Base-by-base conservation (phyloP, 2,329 filamentous ascomycete species). In the Harringtonia lauricola region DNA sequence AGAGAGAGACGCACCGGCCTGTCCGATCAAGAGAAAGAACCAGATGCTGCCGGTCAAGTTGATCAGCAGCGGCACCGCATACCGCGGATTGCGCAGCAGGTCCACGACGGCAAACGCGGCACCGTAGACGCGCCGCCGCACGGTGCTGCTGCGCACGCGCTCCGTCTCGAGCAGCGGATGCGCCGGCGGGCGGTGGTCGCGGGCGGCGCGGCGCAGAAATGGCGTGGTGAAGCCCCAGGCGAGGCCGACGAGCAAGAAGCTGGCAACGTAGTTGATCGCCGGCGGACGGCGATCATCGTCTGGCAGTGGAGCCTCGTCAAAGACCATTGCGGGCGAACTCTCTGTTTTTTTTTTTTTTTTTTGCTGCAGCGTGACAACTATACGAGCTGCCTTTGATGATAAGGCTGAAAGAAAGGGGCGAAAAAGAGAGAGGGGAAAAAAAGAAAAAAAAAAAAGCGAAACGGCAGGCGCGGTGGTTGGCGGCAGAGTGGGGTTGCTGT, bases 21-120 rank as follows among this genome's bases (percentile, higher is more conserved):
- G 79, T 8, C 90, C 90, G 64, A 96, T 90, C 51, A 96, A 68
- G 52, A 96, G 64, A 55, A 96, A 96, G 64, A 96, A 96, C 90
- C 90, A 96, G 44, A 95, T 74, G 57, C 87, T 94, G 26, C 90
- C 90, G 3, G 90, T 95, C 42, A 96, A 65, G 59, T 96, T 96
- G 46, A 95, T 64, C 42, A 95, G 64, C 53, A 96, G 64, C 18
- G 90, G 90, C 22, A 94, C 65, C 7, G 87, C 85, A 63, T 96
- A 96, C 17, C 77, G 74, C 30, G 89, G 89, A 53, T 88, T 88
- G 46, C 74, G 70, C 42, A 96, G 64, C 46, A 95, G 67, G 57
- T 95, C 89, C 13, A 80, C 56, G 1, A 90, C 84, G 4, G 80
- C 82, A 58, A 86, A 92, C 55, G 83, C 76, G 8, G 81, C 70